phyloP scores from a whole-genome alignment of 1,284 basidiomycete species.

The Caloboletus firmus region DNA sequence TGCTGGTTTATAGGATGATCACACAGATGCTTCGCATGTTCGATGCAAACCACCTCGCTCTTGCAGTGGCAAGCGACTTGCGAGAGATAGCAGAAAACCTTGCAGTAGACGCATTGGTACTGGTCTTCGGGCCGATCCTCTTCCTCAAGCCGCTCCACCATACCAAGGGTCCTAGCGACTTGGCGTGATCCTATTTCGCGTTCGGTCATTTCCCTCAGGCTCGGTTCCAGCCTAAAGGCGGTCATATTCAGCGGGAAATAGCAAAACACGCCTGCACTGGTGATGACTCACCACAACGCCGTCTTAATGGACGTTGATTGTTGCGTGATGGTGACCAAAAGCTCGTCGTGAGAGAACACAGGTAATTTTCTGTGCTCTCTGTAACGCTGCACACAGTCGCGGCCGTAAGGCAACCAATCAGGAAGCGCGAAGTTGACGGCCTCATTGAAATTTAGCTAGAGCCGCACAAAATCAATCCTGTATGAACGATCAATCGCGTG shows the following conservation, averaged over 20 bases:
- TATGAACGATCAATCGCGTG: conserved; percentile 26
- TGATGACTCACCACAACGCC: conserved; percentile 76
- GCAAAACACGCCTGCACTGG: conserved; percentile 5
- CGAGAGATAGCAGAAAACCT: conserved; percentile 93
- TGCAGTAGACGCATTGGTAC: conserved; percentile 94
- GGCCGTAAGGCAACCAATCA: conserved; percentile 89
- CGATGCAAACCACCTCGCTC: conserved; percentile 79
- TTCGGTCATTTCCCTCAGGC: conserved; percentile 85
- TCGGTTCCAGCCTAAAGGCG: conserved; percentile 71
- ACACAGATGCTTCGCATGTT: conserved; percentile 82
- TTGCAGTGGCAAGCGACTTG: conserved; percentile 85
- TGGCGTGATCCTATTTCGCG: conserved; percentile 76
- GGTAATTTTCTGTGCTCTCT: conserved; percentile 88
- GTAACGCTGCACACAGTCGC: conserved; percentile 87
- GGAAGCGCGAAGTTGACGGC: conserved; percentile 99
- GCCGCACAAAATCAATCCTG: conserved; percentile 27
- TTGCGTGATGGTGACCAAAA: conserved; percentile 92
- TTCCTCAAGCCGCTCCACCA: conserved; percentile 73
- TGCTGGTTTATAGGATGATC: conserved; percentile 61
- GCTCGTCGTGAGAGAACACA: conserved; percentile 98
- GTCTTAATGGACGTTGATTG: conserved; percentile 93
- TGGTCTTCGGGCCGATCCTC: conserved; percentile 88
- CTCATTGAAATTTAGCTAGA: conserved; percentile 95
- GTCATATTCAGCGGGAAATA: conserved; percentile 21
- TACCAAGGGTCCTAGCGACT: conserved; percentile 53